Evolutionary conservation across 139 green algal species (phyloP).

Genomic region (Diplosphaera chodatii): DNA sequence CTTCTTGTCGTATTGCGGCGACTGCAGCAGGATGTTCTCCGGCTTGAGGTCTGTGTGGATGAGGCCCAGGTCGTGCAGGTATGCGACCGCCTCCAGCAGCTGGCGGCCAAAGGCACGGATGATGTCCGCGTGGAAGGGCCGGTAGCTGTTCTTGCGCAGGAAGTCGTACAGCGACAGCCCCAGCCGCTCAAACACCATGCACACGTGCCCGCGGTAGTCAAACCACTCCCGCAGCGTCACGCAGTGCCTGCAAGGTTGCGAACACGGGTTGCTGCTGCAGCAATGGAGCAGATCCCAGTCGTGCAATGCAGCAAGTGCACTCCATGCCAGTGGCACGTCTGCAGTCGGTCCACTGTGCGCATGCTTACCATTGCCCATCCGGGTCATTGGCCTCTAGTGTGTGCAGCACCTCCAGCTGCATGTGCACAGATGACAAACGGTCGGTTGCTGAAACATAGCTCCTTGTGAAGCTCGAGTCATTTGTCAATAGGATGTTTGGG

Average conservation of each 20-base stretch:
- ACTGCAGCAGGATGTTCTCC: slow-evolving; percentile 93
- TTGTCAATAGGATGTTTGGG: no score
- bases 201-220: slow-evolving; percentile 94
- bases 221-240: slow-evolving; percentile 91
- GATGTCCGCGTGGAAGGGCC: slow-evolving; percentile 76
- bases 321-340: no score
- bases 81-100: slow-evolving; percentile 74
- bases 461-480: no score
- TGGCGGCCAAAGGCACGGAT: slow-evolving; percentile 63
- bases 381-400: slow-evolving; percentile 75
- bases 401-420: slow-evolving; percentile 83
- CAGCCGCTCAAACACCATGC: slow-evolving; percentile 98
- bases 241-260: slow-evolving; percentile 63
- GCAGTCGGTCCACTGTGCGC: no score
- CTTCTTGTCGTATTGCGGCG: slow-evolving; percentile 37
- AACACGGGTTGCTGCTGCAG: no score
- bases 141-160: slow-evolving; percentile 87
- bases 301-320: no score
- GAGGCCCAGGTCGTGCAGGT: slow-evolving; percentile 85
- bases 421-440: not conserved
- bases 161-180: slow-evolving; percentile 94
- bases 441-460: no score
- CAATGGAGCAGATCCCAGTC: no score
- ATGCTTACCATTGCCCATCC: not conserved
- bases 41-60: slow-evolving; percentile 99